Base-by-base conservation (phyloP, 352 stramenopile species). In the Phytophthora sp. region DNA sequence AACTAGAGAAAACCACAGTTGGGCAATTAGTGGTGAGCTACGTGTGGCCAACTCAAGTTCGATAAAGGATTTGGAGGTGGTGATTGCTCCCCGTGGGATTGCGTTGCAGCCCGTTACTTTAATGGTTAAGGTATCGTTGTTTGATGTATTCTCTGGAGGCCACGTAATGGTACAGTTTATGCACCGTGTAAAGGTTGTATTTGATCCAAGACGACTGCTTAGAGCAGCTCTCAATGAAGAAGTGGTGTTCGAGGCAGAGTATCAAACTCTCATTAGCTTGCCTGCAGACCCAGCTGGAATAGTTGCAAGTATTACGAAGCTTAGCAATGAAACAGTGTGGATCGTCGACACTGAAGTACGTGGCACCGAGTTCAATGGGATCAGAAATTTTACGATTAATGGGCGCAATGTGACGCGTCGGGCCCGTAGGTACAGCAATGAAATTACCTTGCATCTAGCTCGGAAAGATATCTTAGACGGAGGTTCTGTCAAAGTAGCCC, bases 161-260 rank as follows among this genome's bases (percentile, higher is more conserved):
- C 8, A 13, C n/a, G 20, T 31, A 11, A 17, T 54, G 31, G 57
- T 66, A 26, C 9, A 28, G 2, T 27, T 60, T 42, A 17, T 54
- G 17, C 44, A 61, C 31, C 39, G 11, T 2, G 28, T 50, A 2
- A 4, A 5, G 20, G 26, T 45, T 20, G n/a, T 61, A 18, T 7
- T 60, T 15, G 41, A 66, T 20, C 57, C 57, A 10, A 60, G 41
- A 12, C 12, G 43, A 11, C 23, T 54, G 6, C 13, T 60, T 41
- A 26, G 13, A 15, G 18, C 10, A 37, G 39, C 30, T n/a, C 48
- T 61, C 26, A 34, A 30, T 21, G 49, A 66, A 11, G 11, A 38
- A 20, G 0, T 59, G 4, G 57, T 66, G 17, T 54, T 66, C 26
- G 45, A 63, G 43, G 43, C 52, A 21, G 52, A 62, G 27, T 63